phyloP scores from a whole-genome alignment of 176 grass and related monocot genomes.

The Thinopyrum elongatum region DNA sequence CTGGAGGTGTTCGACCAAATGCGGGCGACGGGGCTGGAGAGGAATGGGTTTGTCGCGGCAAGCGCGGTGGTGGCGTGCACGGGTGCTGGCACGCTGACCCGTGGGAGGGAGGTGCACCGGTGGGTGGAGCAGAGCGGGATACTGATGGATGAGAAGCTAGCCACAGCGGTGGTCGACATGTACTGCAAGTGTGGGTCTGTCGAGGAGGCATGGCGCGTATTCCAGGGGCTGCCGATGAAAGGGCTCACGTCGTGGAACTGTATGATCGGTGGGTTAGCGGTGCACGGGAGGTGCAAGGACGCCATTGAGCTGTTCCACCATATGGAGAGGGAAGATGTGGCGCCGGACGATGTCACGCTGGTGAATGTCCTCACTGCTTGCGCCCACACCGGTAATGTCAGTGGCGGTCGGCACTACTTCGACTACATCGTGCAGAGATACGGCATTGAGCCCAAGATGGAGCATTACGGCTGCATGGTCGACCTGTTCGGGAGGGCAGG shows the following conservation, averaged over 20 bases:
- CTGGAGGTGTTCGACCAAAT: constrained; percentile 70
- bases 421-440: constrained; percentile 38
- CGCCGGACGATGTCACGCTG: constrained; percentile 66
- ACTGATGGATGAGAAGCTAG: constrained; percentile 59
- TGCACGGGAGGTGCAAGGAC: constrained; percentile 52
- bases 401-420: constrained; percentile 51
- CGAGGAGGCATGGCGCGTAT: constrained; percentile 60
- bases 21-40: constrained; percentile 37
- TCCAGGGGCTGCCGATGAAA: constrained; percentile 28
- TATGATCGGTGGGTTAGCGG: constrained; percentile 77
- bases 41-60: constrained; percentile 58
- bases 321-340: constrained; percentile 54
- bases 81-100: constrained; percentile 40
- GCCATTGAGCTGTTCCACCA: constrained; percentile 51
- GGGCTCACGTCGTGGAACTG: constrained; percentile 79
- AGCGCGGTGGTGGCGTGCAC: constrained; percentile 68
- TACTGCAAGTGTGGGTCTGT: constrained; percentile 88
- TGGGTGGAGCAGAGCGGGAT: constrained; percentile 50
- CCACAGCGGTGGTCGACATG: constrained; percentile 73
- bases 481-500: constrained; percentile 78
- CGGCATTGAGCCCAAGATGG: constrained; percentile 58
- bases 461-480: constrained; percentile 87
- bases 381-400: constrained; percentile 64
- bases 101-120: constrained; percentile 62
- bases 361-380: constrained; percentile 82